Percentiles rank a stretch among this genome's conserved stretches.
phyloP scores from a whole-genome alignment of 306 rosid species.

The Sophora flavescens region DNA sequence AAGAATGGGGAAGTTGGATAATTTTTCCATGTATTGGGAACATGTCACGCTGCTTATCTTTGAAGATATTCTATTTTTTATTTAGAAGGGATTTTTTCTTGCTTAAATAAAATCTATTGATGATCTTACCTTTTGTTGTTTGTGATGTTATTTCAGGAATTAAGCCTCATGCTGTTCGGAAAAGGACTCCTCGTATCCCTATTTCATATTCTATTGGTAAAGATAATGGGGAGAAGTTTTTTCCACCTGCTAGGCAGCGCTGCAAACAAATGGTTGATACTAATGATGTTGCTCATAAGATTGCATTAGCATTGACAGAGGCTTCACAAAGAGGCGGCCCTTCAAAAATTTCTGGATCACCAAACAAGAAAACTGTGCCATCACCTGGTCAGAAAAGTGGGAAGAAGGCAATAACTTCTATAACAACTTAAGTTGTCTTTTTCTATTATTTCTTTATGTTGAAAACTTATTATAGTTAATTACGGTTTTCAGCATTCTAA shows the following conservation, averaged over 20 bases:
- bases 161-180: constrained; percentile 87
- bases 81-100: constrained; percentile 22
- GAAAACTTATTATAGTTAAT: constrained; percentile 34
- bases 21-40: constrained; percentile 12
- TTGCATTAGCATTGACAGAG: constrained; percentile 83
- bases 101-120: constrained; percentile 27
- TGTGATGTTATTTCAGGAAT: constrained; percentile 65
- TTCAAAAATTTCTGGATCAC: constrained; percentile 66
- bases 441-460: constrained; percentile 35
- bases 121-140: constrained; percentile 31
- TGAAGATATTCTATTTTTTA: constrained; percentile 29
- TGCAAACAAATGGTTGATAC: constrained; percentile 59
- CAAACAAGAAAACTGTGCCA: constrained; percentile 57
- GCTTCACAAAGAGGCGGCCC: constrained; percentile 85
- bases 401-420: constrained; percentile 65
- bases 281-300: constrained; percentile 75
- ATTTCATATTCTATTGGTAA: constrained; percentile 69
- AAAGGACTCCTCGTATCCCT: constrained; percentile 95
- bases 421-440: constrained; percentile 27
- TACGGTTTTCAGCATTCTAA: constrained; percentile 60
- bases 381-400: constrained; percentile 60
- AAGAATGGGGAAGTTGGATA: constrained; percentile 29
- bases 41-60: neutral
- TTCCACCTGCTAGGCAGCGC: constrained; percentile 69
- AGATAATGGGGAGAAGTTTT: constrained; percentile 63